Percentiles rank a stretch among this genome's conserved stretches.
Conservation (phyloP, 768 basidiomycete genomes). For the Megacollybia marginata region DNA sequence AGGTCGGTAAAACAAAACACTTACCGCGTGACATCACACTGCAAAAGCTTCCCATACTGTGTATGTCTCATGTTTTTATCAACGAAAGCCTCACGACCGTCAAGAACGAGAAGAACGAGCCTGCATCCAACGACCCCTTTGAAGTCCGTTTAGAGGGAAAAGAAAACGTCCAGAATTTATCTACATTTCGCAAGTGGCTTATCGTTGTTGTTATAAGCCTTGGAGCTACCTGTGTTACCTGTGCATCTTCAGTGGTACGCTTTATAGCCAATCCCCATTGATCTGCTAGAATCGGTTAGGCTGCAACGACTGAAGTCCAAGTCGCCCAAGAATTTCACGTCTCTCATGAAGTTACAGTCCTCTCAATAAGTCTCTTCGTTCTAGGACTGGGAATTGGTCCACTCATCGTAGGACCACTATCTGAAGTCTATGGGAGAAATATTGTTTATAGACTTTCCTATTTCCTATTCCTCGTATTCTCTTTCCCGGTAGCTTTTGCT, state of each 20-base stretch:
- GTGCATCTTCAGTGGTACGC: slow-evolving; percentile 51
- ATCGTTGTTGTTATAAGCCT: slow-evolving; percentile 38
- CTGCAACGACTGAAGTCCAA: slow-evolving; percentile 55
- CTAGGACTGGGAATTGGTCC: slow-evolving; percentile 50
- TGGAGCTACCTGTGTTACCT: slow-evolving; percentile 43
- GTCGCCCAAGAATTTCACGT: slow-evolving; percentile 44
- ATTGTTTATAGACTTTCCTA: slow-evolving; percentile 59
- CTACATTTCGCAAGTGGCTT: slow-evolving; percentile 38
- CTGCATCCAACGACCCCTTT: background rate
- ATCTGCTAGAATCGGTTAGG: slow-evolving; percentile 23
- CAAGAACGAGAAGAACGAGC: too few species aligned
- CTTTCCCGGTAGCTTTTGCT: slow-evolving; percentile 70
- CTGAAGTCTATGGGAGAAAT: slow-evolving; percentile 59
- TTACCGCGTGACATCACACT: too few species aligned
- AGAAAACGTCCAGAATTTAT: slow-evolving; percentile 35
- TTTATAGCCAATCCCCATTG: background rate
- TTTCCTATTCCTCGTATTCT: slow-evolving; percentile 49
- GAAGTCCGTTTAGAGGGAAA: slow-evolving; percentile 26
- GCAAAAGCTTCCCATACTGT: too few species aligned
- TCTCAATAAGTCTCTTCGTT: slow-evolving; percentile 52
- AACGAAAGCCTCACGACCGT: too few species aligned
- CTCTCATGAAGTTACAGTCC: slow-evolving; percentile 37
- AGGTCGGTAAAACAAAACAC: too few species aligned
- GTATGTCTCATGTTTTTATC: too few species aligned
- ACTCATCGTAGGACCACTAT: slow-evolving; percentile 44